phyloP scores from a whole-genome alignment of 129 eudicot species.

The Mikania micrantha region DNA sequence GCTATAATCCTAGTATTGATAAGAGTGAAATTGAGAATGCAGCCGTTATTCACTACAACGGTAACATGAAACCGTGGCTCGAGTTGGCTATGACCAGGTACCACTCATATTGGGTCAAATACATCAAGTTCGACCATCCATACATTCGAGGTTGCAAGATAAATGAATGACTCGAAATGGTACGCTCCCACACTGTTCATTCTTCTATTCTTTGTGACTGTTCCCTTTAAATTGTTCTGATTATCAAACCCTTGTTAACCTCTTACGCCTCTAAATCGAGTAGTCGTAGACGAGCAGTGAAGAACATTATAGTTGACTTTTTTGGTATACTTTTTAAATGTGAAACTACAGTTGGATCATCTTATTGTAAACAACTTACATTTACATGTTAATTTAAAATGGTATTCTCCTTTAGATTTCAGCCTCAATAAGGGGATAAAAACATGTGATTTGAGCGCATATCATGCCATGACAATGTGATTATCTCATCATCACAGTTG shows the following conservation, averaged over 20 bases:
- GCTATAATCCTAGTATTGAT: conserved; percentile 79
- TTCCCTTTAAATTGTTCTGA: conserved; percentile 1
- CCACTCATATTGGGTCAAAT: conserved; percentile 88
- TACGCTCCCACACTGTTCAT: conserved; percentile 26
- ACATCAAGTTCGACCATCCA: conserved; percentile 80
- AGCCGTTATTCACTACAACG: conserved; percentile 90
- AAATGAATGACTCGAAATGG: conserved; percentile 30
- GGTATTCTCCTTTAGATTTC: conserved; percentile 1
- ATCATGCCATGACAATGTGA: no score
- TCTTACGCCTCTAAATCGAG: conserved; percentile 11
- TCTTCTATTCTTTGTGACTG: conserved; percentile 29
- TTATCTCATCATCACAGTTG: no score
- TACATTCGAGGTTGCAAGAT: conserved; percentile 69
- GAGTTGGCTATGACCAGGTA: conserved; percentile 93
- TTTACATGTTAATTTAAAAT: neutral
- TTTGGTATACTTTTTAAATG: neutral
- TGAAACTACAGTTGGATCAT: neutral
- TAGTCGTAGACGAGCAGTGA: conserved; percentile 12
- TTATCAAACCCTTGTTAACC: neutral
- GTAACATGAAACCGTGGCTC: conserved; percentile 97
- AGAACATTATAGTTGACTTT: conserved; percentile 20
- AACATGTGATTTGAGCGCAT: neutral
- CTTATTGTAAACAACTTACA: conserved; percentile 6
- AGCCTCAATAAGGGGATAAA: neutral
- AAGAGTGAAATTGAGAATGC: conserved; percentile 75